Conservation (phyloP, 2,329 filamentous ascomycete genomes). For the Ceratocystis smalleyi region DNA sequence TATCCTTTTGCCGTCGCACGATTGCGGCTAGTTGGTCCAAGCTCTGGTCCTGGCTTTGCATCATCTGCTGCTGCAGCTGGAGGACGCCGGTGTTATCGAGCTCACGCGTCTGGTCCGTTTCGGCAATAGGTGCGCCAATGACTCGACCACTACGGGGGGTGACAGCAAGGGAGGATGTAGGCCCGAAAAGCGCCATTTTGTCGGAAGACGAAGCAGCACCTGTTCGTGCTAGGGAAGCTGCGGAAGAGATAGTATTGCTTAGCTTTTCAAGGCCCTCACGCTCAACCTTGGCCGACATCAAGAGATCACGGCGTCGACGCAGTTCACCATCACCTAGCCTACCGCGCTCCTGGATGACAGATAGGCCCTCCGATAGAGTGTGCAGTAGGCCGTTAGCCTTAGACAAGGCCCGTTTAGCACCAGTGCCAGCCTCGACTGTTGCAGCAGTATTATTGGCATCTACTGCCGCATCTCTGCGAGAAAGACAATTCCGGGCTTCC, state of each 20-base stretch:
- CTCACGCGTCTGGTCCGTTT: conserved; percentile 63
- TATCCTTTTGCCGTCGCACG: conserved; percentile 57
- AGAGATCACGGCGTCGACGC: conserved; percentile 51
- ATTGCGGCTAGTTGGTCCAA: conserved; percentile 53
- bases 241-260: conserved; percentile 37
- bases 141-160: conserved; percentile 37
- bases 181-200: conserved; percentile 35
- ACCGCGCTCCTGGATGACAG: conserved; percentile 36
- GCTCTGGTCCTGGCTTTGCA: conserved; percentile 59
- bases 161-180: conserved; percentile 20
- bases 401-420: conserved; percentile 60
- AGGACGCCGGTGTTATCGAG: conserved; percentile 61
- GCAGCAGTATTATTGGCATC: conserved; percentile 28
- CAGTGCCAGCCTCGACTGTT: conserved; percentile 48
- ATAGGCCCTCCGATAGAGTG: conserved; percentile 50
- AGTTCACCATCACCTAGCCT: conserved; percentile 60
- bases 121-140: conserved; percentile 54
- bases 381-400: conserved; percentile 49
- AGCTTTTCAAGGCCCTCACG: conserved; percentile 61
- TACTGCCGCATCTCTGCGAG: conserved; percentile 43
- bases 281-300: conserved; percentile 55
- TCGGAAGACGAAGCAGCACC: conserved; percentile 34
- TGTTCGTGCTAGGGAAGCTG: conserved; percentile 24
- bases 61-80: conserved; percentile 57
- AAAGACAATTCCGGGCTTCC: conserved; percentile 49